phyloP scores from a whole-genome alignment of 192 early-diverging fungal species.

The Linnemannia schmuckeri region DNA sequence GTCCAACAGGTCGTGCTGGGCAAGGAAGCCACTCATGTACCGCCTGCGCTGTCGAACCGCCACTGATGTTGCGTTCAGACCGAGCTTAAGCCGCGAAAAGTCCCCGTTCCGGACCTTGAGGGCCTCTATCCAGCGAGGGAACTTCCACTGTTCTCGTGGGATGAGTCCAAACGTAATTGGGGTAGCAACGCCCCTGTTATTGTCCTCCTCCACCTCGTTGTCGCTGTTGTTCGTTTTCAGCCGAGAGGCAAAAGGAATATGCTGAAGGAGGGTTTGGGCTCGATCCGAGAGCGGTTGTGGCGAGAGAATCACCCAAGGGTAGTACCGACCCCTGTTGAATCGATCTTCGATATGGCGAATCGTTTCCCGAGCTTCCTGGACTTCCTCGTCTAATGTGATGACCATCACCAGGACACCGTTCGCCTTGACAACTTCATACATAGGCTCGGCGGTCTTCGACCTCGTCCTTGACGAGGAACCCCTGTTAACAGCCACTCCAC shows the following conservation, averaged over 20 bases:
- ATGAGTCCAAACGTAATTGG: slow-evolving; percentile 65
- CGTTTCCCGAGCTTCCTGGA: slow-evolving; percentile 60
- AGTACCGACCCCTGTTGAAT: slow-evolving; percentile 73
- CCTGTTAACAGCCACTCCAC: neutral
- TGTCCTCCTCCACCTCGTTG: neutral
- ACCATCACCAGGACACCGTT: slow-evolving; percentile 62
- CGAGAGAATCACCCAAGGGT: slow-evolving; percentile 83
- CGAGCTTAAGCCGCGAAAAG: slow-evolving; percentile 21
- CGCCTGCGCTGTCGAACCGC: slow-evolving; percentile 15
- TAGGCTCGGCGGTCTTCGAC: neutral
- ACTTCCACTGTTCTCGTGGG: slow-evolving; percentile 63
- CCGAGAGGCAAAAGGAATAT: slow-evolving; percentile 48
- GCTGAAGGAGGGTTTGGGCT: slow-evolving; percentile 60
- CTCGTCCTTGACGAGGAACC: neutral
- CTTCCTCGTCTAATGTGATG: slow-evolving; percentile 64
- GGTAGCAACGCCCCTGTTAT: neutral
- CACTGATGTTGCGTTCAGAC: slow-evolving; percentile 21
- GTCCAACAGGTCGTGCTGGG: slow-evolving; percentile 58
- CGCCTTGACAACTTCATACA: slow-evolving; percentile 28
- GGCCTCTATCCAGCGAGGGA: slow-evolving; percentile 64
- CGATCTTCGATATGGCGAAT: slow-evolving; percentile 73
- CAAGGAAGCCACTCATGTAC: slow-evolving; percentile 64
- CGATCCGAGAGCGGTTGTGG: slow-evolving; percentile 70
- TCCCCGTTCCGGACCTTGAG: slow-evolving; percentile 19
- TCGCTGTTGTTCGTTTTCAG: neutral